Conservation (phyloP, 1,139 yeast species). For the Candida sp. region DNA sequence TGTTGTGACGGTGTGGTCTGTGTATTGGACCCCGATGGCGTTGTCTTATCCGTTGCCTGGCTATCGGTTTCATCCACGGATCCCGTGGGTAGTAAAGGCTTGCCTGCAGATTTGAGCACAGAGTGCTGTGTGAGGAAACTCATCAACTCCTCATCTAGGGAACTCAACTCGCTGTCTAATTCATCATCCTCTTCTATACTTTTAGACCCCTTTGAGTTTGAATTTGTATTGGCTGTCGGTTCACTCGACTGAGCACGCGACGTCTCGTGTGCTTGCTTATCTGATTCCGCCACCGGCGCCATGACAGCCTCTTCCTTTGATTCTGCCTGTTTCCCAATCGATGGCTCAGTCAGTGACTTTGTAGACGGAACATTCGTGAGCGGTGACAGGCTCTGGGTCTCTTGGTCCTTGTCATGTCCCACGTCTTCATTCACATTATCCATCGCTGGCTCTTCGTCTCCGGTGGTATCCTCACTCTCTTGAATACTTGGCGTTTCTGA, state of each 20-base stretch:
- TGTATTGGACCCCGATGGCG: not conserved
- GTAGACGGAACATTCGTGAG: no score
- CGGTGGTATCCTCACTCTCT: not conserved
- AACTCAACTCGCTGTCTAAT: slow-evolving; percentile 7
- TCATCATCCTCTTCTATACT: not conserved
- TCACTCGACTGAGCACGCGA: no score
- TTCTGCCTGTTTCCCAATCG: no score
- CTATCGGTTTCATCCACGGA: not conserved
- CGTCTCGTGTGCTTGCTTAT: no score
- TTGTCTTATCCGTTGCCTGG: not conserved
- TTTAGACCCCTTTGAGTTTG: not conserved
- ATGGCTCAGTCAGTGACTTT: no score
- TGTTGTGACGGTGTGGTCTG: no score
- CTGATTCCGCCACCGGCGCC: no score
- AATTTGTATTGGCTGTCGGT: not conserved
- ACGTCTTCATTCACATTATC: no score
- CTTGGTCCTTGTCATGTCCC: no score
- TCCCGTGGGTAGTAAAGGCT: not conserved
- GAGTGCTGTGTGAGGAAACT: slow-evolving; percentile 4
- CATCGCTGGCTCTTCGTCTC: no score
- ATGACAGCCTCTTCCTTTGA: no score
- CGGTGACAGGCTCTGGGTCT: no score
- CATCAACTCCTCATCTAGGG: slow-evolving; percentile 21
- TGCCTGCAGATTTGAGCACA: not conserved
- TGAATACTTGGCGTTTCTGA: not conserved